Base-by-base conservation (phyloP, 768 basidiomycete species). In the Tricholoma hemisulphureum region DNA sequence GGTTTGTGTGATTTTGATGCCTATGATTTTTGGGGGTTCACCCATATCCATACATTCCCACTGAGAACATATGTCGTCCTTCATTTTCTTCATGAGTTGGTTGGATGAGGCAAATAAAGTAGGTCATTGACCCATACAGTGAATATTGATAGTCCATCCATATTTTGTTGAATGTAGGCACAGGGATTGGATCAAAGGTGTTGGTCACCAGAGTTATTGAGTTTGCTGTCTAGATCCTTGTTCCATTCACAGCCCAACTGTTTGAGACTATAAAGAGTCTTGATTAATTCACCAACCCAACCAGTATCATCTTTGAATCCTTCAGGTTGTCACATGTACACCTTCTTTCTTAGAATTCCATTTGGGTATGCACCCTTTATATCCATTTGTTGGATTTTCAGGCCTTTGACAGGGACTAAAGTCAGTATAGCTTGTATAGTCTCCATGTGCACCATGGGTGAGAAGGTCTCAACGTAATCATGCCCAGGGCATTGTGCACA, bases 301-400 rank as follows among this genome's bases (percentile, higher is more conserved):
- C n/a, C n/a, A n/a, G n/a, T n/a, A n/a, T n/a, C n/a, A n/a, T n/a
- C n/a, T n/a, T n/a, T n/a, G 16, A 5, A 37, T 14, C 13, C 35
- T 6, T 2, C 13, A 1, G 8, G 35, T 37, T 37, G 35, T 2
- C 5, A 5, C 10, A 37, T 75, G 61, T 72, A 79, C 49, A 78
- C 73, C 4, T 59, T 43, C 35, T 63, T 59, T 39, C 48, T 34
- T 64, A 55, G 13, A 7, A 35, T 26, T 13, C 58, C 54, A 34
- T n/a, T n/a, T n/a, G n/a, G n/a, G n/a, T n/a, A n/a, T n/a, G n/a
- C n/a, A n/a, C n/a, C n/a, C n/a, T n/a, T n/a, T n/a, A n/a, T n/a
- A n/a, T n/a, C n/a, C n/a, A n/a, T n/a, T n/a, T n/a, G n/a, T n/a
- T n/a, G n/a, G 8, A 62, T 29, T 14, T 51, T 34, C 41, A 20